These are phyloP conservation scores for Penstemon newberryi DNA, from an alignment of 257 asterid genomes.

Conservation along the genomic window DNA sequence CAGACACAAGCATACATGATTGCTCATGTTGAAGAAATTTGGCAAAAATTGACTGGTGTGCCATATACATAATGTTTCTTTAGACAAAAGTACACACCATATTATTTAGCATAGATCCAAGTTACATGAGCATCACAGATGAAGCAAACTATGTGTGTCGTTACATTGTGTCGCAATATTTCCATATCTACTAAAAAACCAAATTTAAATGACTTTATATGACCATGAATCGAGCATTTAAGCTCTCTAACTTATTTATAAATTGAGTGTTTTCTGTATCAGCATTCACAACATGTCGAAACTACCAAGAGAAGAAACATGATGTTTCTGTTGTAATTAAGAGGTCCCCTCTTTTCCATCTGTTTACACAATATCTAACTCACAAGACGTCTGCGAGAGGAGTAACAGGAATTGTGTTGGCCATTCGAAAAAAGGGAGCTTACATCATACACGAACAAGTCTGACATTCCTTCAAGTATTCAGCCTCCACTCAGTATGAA, in stretches of 20 bases:
- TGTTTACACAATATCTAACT: background rate
- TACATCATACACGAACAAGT: conserved; percentile 52
- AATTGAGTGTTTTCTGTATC: background rate
- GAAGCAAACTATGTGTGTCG: no score
- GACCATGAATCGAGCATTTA: no score
- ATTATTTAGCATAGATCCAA: no score
- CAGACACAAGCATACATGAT: no score
- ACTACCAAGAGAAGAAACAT: conserved; percentile 4
- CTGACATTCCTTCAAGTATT: conserved; percentile 58
- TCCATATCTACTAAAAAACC: no score
- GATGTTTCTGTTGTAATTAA: background rate
- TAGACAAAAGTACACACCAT: no score
- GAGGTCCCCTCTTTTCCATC: background rate
- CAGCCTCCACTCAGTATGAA: conserved; percentile 50
- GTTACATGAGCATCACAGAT: no score
- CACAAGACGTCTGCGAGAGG: conserved; percentile 4
- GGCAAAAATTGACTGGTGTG: no score
- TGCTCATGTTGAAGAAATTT: no score
- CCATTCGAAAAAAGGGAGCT: conserved; percentile 15
- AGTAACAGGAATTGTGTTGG: conserved; percentile 5
- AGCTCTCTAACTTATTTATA: background rate
- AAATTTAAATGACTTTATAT: no score
- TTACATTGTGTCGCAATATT: no score
- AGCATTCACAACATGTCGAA: background rate
- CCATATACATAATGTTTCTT: no score